Evolutionary conservation across 768 basidiomycete species (phyloP).

Genomic region (Tulasnella sp.): DNA sequence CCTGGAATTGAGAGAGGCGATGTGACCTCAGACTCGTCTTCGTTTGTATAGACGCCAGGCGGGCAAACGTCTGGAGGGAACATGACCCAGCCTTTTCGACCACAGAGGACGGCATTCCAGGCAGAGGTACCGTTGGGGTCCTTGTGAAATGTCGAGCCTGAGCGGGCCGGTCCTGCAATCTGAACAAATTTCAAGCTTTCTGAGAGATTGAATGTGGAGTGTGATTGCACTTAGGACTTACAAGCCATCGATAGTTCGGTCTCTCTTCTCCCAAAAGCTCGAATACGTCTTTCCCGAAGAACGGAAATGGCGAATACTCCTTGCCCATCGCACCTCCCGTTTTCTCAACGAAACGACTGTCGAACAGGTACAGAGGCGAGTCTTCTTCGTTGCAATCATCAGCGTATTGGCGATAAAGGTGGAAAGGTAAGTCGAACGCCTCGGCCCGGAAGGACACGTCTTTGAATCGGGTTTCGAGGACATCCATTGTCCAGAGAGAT

Average conservation of each 20-base stretch:
- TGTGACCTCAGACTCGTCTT: conserved; percentile 25
- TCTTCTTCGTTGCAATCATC: conserved; percentile 25
- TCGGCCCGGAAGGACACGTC: conserved; percentile 25
- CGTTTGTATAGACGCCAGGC: conserved; percentile 27
- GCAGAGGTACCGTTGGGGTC: conserved; percentile 22
- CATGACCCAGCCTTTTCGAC: conserved; percentile 22
- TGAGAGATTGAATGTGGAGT: too few relatives aligned
- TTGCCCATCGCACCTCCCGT: conserved; percentile 22
- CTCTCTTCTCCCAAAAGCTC: conserved; percentile 24
- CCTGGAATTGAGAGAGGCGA: conserved; percentile 22
- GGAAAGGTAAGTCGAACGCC: conserved; percentile 24
- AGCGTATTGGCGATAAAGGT: conserved; percentile 24
- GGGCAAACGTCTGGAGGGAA: conserved; percentile 27
- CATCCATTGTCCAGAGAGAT: conserved; percentile 24
- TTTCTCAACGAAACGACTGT: conserved; percentile 25
- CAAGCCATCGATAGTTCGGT: conserved; percentile 29
- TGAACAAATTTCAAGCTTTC: background rate
- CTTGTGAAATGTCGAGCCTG: conserved; percentile 28
- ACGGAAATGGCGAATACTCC: conserved; percentile 22
- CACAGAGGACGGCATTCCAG: conserved; percentile 17
- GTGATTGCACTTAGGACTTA: conserved; percentile 1
- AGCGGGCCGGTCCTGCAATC: conserved; percentile 27
- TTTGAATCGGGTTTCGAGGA: conserved; percentile 23
- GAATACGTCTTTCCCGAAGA: conserved; percentile 28
- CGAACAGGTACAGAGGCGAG: conserved; percentile 29